Evolutionary conservation across 2,329 filamentous ascomycete species (phyloP).

Genomic region (Paracamarosporium sp.): DNA sequence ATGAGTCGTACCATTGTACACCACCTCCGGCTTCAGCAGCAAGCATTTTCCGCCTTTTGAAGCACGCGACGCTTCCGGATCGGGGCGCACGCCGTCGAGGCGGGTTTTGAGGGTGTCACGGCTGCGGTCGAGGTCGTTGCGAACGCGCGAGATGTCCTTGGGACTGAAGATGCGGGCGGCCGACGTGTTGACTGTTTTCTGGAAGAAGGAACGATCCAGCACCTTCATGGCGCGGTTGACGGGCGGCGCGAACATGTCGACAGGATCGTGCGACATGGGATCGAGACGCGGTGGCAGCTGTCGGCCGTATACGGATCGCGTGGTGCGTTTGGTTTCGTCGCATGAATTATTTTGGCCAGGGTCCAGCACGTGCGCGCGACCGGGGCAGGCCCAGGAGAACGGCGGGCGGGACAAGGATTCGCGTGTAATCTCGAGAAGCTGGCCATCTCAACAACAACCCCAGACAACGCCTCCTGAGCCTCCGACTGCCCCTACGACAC

Average conservation of each 20-base stretch:
- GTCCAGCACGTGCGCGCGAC: constrained; percentile 12
- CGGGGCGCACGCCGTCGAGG: constrained; percentile 63
- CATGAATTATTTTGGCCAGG: constrained; percentile 6
- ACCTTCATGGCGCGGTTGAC: constrained; percentile 78
- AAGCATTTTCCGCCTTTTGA: constrained; percentile 53
- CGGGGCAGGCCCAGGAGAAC: constrained; percentile 10
- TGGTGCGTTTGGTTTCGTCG: not conserved
- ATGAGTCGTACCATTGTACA: constrained; percentile 42
- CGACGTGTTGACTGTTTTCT: constrained; percentile 75
- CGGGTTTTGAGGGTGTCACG: constrained; percentile 70
- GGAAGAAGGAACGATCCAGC: constrained; percentile 85
- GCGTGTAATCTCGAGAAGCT: constrained; percentile 32
- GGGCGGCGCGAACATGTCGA: constrained; percentile 75
- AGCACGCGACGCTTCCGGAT: constrained; percentile 68
- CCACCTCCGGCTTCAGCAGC: constrained; percentile 52
- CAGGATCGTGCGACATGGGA: not conserved
- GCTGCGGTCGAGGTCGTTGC: constrained; percentile 69
- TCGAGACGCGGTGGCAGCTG: not conserved
- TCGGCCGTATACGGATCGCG: not conserved
- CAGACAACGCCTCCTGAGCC: constrained; percentile 32
- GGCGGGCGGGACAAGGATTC: constrained; percentile 31
- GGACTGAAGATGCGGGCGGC: constrained; percentile 80
- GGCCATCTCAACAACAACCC: constrained; percentile 27
- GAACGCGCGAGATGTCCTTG: constrained; percentile 75
- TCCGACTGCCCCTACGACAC: not conserved